Conservation (phyloP, 495 filamentous ascomycete species). For the Penicillium riverlandense region DNA sequence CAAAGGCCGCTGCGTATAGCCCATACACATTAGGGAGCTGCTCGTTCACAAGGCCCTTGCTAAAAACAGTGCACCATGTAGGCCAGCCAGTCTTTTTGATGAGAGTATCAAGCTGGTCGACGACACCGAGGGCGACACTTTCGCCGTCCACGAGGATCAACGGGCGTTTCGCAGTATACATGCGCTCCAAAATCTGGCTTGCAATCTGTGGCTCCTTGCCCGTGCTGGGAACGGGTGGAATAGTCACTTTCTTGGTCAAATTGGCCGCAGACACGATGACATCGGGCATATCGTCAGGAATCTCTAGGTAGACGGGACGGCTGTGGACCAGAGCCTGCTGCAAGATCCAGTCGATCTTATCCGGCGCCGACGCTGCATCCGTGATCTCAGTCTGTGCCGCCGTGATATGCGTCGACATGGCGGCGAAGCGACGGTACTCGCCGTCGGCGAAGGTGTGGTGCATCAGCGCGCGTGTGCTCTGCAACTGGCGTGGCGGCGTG, state of each 20-base stretch:
- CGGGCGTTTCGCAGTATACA: conserved; percentile 26
- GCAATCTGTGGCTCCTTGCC: conserved; percentile 12
- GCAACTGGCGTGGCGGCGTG: conserved; percentile 22
- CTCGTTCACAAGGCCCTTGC: conserved; percentile 34
- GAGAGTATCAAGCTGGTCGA: conserved; percentile 21
- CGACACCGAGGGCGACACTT: conserved; percentile 15
- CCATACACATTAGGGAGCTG: conserved; percentile 26
- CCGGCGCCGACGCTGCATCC: conserved; percentile 26
- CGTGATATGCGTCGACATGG: conserved; percentile 32
- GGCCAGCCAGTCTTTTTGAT: conserved; percentile 22
- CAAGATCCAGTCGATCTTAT: conserved; percentile 31
- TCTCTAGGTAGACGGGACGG: conserved; percentile 36
- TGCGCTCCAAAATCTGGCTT: conserved; percentile 16
- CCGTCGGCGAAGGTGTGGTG: conserved; percentile 43
- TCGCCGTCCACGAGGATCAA: conserved; percentile 32
- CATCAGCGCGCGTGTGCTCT: conserved; percentile 23
- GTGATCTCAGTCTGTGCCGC: conserved; percentile 30
- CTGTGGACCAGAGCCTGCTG: conserved; percentile 29
- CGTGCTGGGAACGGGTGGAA: conserved; percentile 7
- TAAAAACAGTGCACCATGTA: conserved; percentile 25
- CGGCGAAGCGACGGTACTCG: conserved; percentile 28
- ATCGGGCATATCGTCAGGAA: conserved; percentile 37
- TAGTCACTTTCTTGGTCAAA: conserved; percentile 10
- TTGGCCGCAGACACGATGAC: conserved; percentile 17
- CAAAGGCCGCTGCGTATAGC: conserved; percentile 23